phyloP scores from a whole-genome alignment of 1,139 yeast species.

The Nakaseomyces bracarensis region DNA sequence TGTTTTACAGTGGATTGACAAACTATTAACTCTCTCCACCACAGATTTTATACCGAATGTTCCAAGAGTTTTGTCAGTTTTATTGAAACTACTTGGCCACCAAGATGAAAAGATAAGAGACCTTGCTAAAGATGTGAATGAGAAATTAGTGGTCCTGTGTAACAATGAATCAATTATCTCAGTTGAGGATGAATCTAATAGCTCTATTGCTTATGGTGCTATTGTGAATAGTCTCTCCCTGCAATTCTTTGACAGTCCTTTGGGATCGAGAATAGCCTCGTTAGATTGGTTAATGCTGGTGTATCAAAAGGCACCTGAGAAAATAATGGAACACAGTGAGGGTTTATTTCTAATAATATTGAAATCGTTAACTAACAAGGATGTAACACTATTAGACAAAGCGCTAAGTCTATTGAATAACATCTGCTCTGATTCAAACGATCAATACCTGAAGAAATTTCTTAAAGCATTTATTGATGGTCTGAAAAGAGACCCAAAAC shows the following conservation, averaged over 20 bases:
- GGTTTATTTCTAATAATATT: slow-evolving; percentile 70
- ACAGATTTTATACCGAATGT: slow-evolving; percentile 60
- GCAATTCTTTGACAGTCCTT: slow-evolving; percentile 62
- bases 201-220: slow-evolving; percentile 46
- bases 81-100: slow-evolving; percentile 49
- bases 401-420: slow-evolving; percentile 64
- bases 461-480: slow-evolving; percentile 62
- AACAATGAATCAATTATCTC: slow-evolving; percentile 26
- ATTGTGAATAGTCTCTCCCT: slow-evolving; percentile 53
- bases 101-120: slow-evolving; percentile 40
- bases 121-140: slow-evolving; percentile 48
- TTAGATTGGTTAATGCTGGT: slow-evolving; percentile 86
- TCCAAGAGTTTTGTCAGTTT: slow-evolving; percentile 49
- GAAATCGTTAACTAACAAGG: slow-evolving; percentile 76
- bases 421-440: slow-evolving; percentile 69
- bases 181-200: slow-evolving; percentile 24
- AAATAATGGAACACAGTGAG: slow-evolving; percentile 51
- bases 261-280: slow-evolving; percentile 74
- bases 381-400: slow-evolving; percentile 67
- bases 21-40: slow-evolving; percentile 68
- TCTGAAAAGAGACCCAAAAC: slow-evolving; percentile 57
- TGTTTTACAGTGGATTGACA: slow-evolving; percentile 76
- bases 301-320: slow-evolving; percentile 62
- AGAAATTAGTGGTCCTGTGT: slow-evolving; percentile 42
- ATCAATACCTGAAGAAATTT: slow-evolving; percentile 67